These are phyloP conservation scores for Macrotyloma uniflorum DNA, from an alignment of 306 rosid genomes.

Conservation along the genomic window DNA sequence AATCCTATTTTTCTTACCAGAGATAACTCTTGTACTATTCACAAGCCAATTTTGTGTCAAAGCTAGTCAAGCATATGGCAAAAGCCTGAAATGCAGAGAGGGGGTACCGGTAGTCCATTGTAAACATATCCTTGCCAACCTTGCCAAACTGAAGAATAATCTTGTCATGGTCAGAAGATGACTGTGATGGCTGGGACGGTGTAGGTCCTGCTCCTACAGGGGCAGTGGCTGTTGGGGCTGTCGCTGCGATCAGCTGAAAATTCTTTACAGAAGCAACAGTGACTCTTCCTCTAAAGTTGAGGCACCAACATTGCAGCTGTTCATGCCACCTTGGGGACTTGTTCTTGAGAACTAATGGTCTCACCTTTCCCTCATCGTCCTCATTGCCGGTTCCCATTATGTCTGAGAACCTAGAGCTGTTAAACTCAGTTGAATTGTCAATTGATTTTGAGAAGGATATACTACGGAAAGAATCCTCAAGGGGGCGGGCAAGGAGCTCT, in stretches of 20 bases:
- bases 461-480: slow-evolving; percentile 93
- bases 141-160: slow-evolving; percentile 97
- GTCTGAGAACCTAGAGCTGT: slow-evolving; percentile 92
- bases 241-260: slow-evolving; percentile 87
- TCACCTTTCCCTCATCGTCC: slow-evolving; percentile 66
- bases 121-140: slow-evolving; percentile 96
- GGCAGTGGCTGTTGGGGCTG: slow-evolving; percentile 56
- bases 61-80: slow-evolving; percentile 96
- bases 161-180: slow-evolving; percentile 87
- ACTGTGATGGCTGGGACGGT: slow-evolving; percentile 63
- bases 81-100: slow-evolving; percentile 99
- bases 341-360: slow-evolving; percentile 82
- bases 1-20: slow-evolving; percentile 42
- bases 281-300: slow-evolving; percentile 92
- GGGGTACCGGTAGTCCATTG: slow-evolving; percentile 96
- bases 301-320: slow-evolving; percentile 98
- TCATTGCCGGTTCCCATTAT: slow-evolving; percentile 56
- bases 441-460: slow-evolving; percentile 82
- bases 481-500: slow-evolving; percentile 74
- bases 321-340: slow-evolving; percentile 99
- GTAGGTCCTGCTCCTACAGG: slow-evolving; percentile 47
- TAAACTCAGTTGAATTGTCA: slow-evolving; percentile 73
- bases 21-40: slow-evolving; percentile 62
- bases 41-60: slow-evolving; percentile 98
- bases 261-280: slow-evolving; percentile 97